phyloP scores from a whole-genome alignment of 352 stramenopile genomes.

The Phytophthora agathidicida region DNA sequence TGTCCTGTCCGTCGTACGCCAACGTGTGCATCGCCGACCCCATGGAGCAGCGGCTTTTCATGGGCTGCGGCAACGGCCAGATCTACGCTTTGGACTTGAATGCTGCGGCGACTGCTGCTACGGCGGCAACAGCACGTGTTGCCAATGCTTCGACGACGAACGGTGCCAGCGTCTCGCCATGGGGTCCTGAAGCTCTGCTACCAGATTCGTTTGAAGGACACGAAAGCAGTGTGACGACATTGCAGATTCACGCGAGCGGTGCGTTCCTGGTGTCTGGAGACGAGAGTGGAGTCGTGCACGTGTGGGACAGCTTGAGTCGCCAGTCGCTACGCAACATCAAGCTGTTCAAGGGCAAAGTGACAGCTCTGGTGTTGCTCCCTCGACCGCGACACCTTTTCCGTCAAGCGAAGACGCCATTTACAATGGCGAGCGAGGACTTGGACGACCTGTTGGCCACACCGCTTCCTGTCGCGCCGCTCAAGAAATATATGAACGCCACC shows the following conservation, averaged over 20 bases:
- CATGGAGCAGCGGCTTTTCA: conserved; percentile 74
- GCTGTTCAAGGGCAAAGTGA: conserved; percentile 70
- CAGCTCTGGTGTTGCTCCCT: conserved; percentile 54
- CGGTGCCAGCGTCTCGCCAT: conserved; percentile 31
- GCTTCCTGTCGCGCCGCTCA: conserved; percentile 70
- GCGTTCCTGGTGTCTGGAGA: conserved; percentile 70
- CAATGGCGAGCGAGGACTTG: conserved; percentile 33
- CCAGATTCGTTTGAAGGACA: conserved; percentile 71
- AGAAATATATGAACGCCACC: conserved; percentile 75
- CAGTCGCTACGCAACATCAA: conserved; percentile 72
- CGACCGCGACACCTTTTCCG: conserved; percentile 66
- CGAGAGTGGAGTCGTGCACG: conserved; percentile 57
- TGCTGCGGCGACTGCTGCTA: conserved; percentile 57
- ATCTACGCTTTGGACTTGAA: conserved; percentile 79
- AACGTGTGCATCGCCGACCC: conserved; percentile 62
- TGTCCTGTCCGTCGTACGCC: conserved; percentile 76
- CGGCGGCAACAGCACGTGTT: conserved; percentile 58
- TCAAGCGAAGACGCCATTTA: conserved; percentile 47
- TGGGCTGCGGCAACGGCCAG: conserved; percentile 71
- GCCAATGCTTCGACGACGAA: conserved; percentile 31
- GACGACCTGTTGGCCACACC: conserved; percentile 38
- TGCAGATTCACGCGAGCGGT: conserved; percentile 65
- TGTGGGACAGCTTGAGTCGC: conserved; percentile 72
- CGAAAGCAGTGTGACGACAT: conserved; percentile 57
- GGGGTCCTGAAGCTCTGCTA: conserved; percentile 48